phyloP scores from a whole-genome alignment of 192 early-diverging fungal species.

The Linnemannia schmuckeri region DNA sequence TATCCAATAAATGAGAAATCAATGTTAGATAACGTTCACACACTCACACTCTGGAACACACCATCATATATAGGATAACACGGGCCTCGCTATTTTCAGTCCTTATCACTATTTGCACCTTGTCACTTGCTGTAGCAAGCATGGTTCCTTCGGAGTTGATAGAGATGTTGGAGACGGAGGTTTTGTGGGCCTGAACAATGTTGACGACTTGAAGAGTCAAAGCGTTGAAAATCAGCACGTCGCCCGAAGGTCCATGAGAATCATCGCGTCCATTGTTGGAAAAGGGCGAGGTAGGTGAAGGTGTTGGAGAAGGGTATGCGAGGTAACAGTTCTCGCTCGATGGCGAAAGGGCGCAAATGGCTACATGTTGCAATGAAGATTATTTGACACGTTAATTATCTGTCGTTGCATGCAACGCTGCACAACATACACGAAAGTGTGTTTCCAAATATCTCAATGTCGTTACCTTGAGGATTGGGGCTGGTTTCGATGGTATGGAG shows the following conservation, averaged over 20 bases:
- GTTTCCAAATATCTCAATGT: background rate
- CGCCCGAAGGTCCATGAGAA: conserved; percentile 69
- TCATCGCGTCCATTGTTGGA: conserved; percentile 60
- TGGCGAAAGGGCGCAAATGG: conserved; percentile 91
- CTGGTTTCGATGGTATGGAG: conserved; percentile 94
- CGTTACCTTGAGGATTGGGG: conserved; percentile 86
- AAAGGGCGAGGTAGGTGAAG: conserved; percentile 68
- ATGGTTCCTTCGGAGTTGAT: conserved; percentile 91
- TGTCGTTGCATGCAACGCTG: background rate
- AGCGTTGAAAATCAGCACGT: conserved; percentile 93
- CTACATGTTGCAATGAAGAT: conserved; percentile 46
- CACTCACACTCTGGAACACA: background rate
- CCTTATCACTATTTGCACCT: conserved; percentile 61
- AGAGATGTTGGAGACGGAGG: conserved; percentile 81
- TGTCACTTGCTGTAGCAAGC: conserved; percentile 95
- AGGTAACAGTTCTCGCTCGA: conserved; percentile 94
- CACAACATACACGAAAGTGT: background rate
- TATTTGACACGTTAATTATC: background rate
- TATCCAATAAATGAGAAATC: background rate
- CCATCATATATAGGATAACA: background rate
- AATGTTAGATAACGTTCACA: background rate
- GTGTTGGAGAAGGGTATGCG: conserved; percentile 89
- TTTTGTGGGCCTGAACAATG: conserved; percentile 96
- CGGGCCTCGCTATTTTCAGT: background rate
- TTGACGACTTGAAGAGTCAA: conserved; percentile 87